Percentiles rank a stretch among this genome's conserved stretches.
Conservation (phyloP, 306 rosid genomes). For the Prunus mume region DNA sequence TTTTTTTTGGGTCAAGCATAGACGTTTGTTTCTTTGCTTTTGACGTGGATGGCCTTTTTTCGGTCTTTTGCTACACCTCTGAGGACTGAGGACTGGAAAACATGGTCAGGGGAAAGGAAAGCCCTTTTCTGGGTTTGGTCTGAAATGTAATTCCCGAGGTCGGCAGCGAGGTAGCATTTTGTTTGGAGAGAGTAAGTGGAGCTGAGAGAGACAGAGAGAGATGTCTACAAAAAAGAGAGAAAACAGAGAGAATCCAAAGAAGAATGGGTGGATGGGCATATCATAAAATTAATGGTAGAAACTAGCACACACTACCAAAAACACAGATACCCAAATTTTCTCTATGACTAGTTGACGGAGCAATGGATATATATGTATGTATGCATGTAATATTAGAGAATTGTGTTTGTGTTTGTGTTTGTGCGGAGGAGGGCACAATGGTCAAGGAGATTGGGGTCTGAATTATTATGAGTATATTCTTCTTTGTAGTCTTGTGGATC, state of each 20-base stretch:
- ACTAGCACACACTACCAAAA: conserved; percentile 10
- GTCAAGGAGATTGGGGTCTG: no score
- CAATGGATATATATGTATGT: background rate
- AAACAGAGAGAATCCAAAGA: background rate
- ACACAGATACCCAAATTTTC: conserved; percentile 11
- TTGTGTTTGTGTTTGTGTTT: no score
- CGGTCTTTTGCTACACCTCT: background rate
- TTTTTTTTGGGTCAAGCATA: no score
- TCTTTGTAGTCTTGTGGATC: no score
- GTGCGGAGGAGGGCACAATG: no score
- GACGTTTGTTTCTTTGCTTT: background rate
- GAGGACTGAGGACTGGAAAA: background rate
- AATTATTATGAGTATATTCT: no score
- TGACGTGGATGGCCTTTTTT: conserved; percentile 2
- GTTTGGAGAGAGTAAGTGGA: background rate
- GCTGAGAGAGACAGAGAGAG: background rate
- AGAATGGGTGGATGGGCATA: background rate
- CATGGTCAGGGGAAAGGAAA: background rate
- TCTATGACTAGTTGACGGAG: background rate
- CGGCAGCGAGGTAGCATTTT: background rate
- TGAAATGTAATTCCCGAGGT: conserved; percentile 14
- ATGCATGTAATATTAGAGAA: no score
- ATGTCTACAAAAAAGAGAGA: no score
- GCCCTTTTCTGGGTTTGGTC: background rate
- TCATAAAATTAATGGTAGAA: background rate